A percentile compares a stretch with the other conserved stretches of the same genome.
These are phyloP conservation scores for Leccinellum rugosiceps DNA, from an alignment of 768 basidiomycete species.

Conservation along the genomic window DNA sequence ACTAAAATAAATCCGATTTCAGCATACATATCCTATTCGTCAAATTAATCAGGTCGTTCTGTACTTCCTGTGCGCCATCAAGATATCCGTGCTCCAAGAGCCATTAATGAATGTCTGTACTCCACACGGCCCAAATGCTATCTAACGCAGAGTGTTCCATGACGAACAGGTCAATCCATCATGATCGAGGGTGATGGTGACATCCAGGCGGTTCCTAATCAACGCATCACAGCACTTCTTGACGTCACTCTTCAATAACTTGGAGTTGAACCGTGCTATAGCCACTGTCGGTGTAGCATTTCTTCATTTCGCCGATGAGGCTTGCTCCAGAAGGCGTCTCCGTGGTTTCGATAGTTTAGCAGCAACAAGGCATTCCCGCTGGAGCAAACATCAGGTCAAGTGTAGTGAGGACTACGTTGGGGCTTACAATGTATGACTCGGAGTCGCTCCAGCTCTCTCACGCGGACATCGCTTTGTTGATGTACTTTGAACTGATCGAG, in stretches of 20 bases:
- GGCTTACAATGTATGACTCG: conserved; percentile 70
- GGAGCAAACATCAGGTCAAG: neutral
- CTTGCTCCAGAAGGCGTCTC: conserved; percentile 51
- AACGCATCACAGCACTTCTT: conserved; percentile 72
- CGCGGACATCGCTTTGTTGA: conserved; percentile 57
- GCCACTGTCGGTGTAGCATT: conserved; percentile 50
- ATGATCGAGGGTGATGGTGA: conserved; percentile 25
- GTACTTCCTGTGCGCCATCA: conserved; percentile 42
- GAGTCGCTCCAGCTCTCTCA: conserved; percentile 89
- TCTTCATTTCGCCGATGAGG: conserved; percentile 64
- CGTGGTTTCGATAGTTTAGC: conserved; percentile 67
- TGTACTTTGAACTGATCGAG: conserved; percentile 65
- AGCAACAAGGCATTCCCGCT: conserved; percentile 82
- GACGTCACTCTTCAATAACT: conserved; percentile 71
- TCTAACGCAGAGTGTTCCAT: conserved; percentile 66
- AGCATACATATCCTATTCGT: conserved; percentile 71
- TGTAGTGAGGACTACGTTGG: neutral
- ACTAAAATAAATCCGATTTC: too few relatives aligned
- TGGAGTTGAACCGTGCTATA: conserved; percentile 76
- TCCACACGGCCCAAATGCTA: conserved; percentile 67
- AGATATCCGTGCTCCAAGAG: conserved; percentile 69
- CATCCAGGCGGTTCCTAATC: conserved; percentile 61
- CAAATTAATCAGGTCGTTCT: conserved; percentile 71
- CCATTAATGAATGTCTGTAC: conserved; percentile 67
- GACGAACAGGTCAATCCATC: neutral